Base-by-base conservation (phyloP, 345 rosid species). In the Citrus glauca region DNA sequence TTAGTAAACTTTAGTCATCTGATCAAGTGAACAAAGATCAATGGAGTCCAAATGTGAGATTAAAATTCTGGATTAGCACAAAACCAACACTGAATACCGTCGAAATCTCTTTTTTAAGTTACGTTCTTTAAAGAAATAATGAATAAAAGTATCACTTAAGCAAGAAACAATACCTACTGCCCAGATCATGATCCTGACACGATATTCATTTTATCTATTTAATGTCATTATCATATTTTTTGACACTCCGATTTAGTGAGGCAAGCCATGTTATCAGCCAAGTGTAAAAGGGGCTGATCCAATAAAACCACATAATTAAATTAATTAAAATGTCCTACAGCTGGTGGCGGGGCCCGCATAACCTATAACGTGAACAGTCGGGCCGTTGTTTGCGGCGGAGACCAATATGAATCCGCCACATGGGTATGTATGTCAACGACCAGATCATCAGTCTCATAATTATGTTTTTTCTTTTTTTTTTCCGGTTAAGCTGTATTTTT, bases 341-440 rank as follows among this genome's bases (percentile, higher is more conserved):
- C 60, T 48, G 60, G 73, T 2, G 17, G 24, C 19, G 62, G 74
- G 73, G 28, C 72, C 32, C 57, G 6, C 7, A 45, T 2, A 42
- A 13, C n/a, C 1, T 25, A 22, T 20, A 50, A 71, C 62, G 62
- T 30, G 61, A 4, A 19, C 27, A 53, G 0, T 9, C 25, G 20
- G 61, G 8, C 73, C 73, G n/a, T 60, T 60, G 9, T 70, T 70
- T 14, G 30, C 73, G 73, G 73, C 61, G 60, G 69, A 35, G 45
- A 66, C 45, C 45, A 66, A 33, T 14, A 1, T 33, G 61, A 70
- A 50, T 70, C 38, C 13, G 27, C 73, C 73, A 70, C 57, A 24
- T 69, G 72, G 71, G 17, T 45, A 0, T n/a, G 33, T 4, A 4
- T 0, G 53, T n/a, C 22, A 9, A 10, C 1, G 71, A 38, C 20